Base-by-base conservation (phyloP, 495 filamentous ascomycete genomes). In the Aspergillus kassunensis region DNA sequence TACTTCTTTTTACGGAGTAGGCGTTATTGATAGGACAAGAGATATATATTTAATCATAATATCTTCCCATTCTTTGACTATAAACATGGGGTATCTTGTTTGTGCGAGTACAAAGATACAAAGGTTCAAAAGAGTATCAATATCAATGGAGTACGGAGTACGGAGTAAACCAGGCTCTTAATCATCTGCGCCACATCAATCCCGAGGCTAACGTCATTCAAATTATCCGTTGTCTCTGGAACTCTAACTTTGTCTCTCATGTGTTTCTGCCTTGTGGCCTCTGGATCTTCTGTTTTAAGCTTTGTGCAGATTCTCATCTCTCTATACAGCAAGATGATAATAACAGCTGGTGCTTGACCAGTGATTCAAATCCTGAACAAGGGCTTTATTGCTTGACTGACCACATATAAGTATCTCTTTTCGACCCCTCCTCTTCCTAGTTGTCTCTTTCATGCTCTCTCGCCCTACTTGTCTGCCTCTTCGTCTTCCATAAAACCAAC, bases 201-300 rank as follows among this genome's bases (percentile, higher is more conserved):
- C n/a, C 48, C 37, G 48, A 41, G 48, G 48, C 36, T 42, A 51
- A 51, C 48, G 48, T 51, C 48, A 51, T 51, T 9, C 23, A 25
- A 39, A 39, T 49, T 19, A 31, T 48, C 31, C 33, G 33, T 49
- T 49, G 30, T 33, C 24, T 27, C n/a, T n/a, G n/a, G n/a, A n/a
- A 27, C 9, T 9, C 9, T 27, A 4, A 24, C 11, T 4, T 29
- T 2, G 9, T 37, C 20, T 39, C 10, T 19, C 8, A 27, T 37
- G 1, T 18, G 16, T 37, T 49, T 24, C 19, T 25, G 30, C n/a
- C 34, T 30, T 46, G 4, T n/a, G 11, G n/a, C n/a, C n/a, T 34
- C 23, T 15, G 8, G 9, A 8, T 19, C 23, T 25, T 3, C 9
- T 29, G n/a, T 20, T 49, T 12, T 36, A 7, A 13, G 11, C 24